phyloP scores from a whole-genome alignment of 192 early-diverging fungal genomes.

The Podila horticola region DNA sequence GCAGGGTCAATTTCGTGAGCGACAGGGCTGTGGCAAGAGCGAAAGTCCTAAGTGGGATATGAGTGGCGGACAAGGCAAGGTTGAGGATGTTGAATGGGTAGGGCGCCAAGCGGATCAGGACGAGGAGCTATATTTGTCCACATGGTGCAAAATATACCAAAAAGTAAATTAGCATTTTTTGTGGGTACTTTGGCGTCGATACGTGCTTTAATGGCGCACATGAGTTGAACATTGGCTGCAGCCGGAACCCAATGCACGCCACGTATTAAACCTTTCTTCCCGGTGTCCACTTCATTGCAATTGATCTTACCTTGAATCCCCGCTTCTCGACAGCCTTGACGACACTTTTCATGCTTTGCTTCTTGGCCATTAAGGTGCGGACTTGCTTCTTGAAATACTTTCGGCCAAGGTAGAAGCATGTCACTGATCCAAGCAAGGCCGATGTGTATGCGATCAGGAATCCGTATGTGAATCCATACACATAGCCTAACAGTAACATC shows the following conservation, averaged over 20 bases:
- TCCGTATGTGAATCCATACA: constrained; percentile 69
- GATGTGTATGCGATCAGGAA: constrained; percentile 71
- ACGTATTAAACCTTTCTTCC: too few species aligned
- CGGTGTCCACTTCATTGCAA: neutral
- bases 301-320: constrained; percentile 64
- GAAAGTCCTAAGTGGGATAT: constrained; percentile 60
- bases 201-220: neutral
- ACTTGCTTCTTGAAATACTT: constrained; percentile 60
- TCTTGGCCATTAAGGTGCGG: constrained; percentile 51
- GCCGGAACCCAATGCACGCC: too few species aligned
- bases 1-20: constrained; percentile 63
- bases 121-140: constrained; percentile 58
- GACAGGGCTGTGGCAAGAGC: constrained; percentile 65
- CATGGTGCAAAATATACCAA: neutral
- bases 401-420: constrained; percentile 64
- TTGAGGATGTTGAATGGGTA: constrained; percentile 79
- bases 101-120: constrained; percentile 76
- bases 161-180: neutral
- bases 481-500: constrained; percentile 58
- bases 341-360: constrained; percentile 60
- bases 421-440: constrained; percentile 63
- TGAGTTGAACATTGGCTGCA: too few species aligned
- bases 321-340: constrained; percentile 70
- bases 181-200: neutral
- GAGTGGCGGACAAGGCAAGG: constrained; percentile 63